These are phyloP conservation scores for Pseudogymnoascus sp. DNA, from an alignment of 2,329 filamentous ascomycete species.

Conservation along the genomic window DNA sequence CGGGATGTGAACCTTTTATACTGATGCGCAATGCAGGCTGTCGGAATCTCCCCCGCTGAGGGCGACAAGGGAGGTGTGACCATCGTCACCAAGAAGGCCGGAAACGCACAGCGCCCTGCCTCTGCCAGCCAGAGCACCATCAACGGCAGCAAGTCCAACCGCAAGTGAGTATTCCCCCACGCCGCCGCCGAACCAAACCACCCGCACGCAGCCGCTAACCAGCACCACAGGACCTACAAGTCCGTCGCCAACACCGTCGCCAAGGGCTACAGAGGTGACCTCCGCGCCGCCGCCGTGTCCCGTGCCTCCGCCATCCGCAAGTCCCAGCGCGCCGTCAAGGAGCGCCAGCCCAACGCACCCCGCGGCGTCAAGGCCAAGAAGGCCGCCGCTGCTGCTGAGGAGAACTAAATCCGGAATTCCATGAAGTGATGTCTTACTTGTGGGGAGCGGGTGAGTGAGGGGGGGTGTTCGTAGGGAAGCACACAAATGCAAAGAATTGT, in stretches of 20 bases:
- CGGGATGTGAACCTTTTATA: slow-evolving; percentile 11
- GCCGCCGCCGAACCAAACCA: neutral
- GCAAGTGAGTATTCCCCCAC: slow-evolving; percentile 60
- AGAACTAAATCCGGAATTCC: slow-evolving; percentile 26
- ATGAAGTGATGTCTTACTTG: neutral
- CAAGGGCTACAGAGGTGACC: slow-evolving; percentile 79
- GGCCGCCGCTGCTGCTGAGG: slow-evolving; percentile 46
- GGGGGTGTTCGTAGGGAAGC: neutral
- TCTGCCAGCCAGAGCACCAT: slow-evolving; percentile 59
- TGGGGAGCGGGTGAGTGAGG: neutral
- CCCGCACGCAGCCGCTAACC: neutral
- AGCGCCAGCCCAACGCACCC: slow-evolving; percentile 62
- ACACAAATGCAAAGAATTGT: slow-evolving; percentile 9
- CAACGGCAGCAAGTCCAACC: slow-evolving; percentile 63
- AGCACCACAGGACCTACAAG: slow-evolving; percentile 67
- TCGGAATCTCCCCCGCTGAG: slow-evolving; percentile 62
- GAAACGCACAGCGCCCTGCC: slow-evolving; percentile 65
- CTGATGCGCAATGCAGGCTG: slow-evolving; percentile 44
- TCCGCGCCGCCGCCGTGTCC: slow-evolving; percentile 70
- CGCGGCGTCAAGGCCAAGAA: slow-evolving; percentile 74
- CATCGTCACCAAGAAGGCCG: slow-evolving; percentile 77
- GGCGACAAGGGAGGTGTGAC: slow-evolving; percentile 69
- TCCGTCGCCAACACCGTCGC: slow-evolving; percentile 73
- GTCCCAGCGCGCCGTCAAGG: slow-evolving; percentile 73
- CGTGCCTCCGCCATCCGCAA: slow-evolving; percentile 79